Evolutionary conservation across 176 grass and related monocot species (phyloP).

Genomic region (Oryza officinalis): DNA sequence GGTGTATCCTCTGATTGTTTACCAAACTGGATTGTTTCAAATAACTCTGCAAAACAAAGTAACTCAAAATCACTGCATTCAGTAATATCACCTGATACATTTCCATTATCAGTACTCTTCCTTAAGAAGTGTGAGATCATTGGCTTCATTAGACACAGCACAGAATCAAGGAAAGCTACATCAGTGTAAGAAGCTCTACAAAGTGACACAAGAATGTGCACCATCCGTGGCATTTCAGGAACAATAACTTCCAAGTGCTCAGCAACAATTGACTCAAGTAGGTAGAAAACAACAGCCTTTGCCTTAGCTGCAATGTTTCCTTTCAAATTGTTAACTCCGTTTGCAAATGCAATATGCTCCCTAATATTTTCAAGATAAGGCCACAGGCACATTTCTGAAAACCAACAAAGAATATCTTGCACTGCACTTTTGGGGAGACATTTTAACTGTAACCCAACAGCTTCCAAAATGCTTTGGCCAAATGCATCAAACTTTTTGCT

Average conservation of each 20-base stretch:
- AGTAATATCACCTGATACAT: conserved; percentile 45
- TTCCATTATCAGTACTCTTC: conserved; percentile 58
- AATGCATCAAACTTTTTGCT: conserved; percentile 63
- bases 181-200: conserved; percentile 91
- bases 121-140: conserved; percentile 72
- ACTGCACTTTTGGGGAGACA: conserved; percentile 68
- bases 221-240: conserved; percentile 85
- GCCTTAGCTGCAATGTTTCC: conserved; percentile 74
- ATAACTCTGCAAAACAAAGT: conserved; percentile 89
- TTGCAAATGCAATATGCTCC: conserved; percentile 53
- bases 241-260: conserved; percentile 77
- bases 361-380: conserved; percentile 73
- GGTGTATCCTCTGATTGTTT: conserved; percentile 47
- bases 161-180: conserved; percentile 84
- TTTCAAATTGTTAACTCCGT: conserved; percentile 56
- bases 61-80: conserved; percentile 71
- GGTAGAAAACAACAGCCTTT: conserved; percentile 85
- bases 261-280: conserved; percentile 75
- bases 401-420: conserved; percentile 91
- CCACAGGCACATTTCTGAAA: conserved; percentile 96
- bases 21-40: conserved; percentile 53
- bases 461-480: conserved; percentile 86
- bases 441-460: conserved; percentile 84
- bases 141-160: conserved; percentile 72
- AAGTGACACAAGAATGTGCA: conserved; percentile 84